Evolutionary conservation across 2,329 filamentous ascomycete species (phyloP), one percentile per base, ranked within the genome.

Genomic region (Eutypa lata): DNA sequence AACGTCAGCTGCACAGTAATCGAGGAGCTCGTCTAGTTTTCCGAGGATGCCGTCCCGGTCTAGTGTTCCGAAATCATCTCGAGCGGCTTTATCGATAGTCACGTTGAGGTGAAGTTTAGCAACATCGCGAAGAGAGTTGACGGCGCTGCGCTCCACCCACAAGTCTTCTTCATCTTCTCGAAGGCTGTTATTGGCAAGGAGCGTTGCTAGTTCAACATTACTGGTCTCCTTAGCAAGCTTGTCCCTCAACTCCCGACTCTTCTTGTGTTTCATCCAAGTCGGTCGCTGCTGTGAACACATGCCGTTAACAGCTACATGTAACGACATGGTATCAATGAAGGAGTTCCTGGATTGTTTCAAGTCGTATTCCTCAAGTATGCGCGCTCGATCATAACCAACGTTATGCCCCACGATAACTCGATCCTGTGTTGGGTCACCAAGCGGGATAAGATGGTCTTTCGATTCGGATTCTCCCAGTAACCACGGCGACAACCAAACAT

Each of bases 251-350:
- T 97, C 93, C 53, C 88, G 82, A 59, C 88, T 91, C 74, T 99
- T 99, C 68, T 91, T 89, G 70, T 96, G 90, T 69, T 90, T 95
- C 87, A 97, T 91, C 94, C 94, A 99, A 0, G 90, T 96, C 8
- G 95, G 94, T 48, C 94, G 83, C 70, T 99, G 94, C 59, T 89
- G 87, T 21, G 94, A 97, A 71, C 94, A 99, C 94, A 99, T 99
- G 57, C 94, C 94, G 67, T 99, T 99, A 22, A 96, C 93, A 2
- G 95, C 95, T 7, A 96, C 93, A 68, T 99, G 94, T 19, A 99
- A 76, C 2, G 93, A 97, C 94, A 99, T 99, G 28, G 94, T 99
- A 68, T 99, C 94, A 49, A 99, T 73, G 67, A 96, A 99, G 43
- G 84, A 88, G 61, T 91, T 97, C 38, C 85, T 83, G 1, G 90